Evolutionary conservation across 2,329 filamentous ascomycete species (phyloP), one percentile per base, ranked within the genome.

Genomic region (Arachnopeziza araneosa): DNA sequence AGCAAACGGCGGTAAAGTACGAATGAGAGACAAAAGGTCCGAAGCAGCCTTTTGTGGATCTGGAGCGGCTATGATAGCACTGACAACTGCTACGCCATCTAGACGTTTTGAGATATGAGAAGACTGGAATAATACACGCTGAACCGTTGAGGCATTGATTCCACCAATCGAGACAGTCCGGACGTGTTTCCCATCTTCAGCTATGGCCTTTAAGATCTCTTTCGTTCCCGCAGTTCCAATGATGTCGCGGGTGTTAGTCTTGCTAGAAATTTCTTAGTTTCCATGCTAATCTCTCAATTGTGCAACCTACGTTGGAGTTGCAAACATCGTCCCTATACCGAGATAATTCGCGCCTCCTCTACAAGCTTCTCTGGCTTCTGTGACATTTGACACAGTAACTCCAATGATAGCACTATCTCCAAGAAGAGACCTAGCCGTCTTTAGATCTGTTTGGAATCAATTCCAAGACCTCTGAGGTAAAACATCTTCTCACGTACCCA

Each of bases 271-370:
- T 54, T 5, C 70, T 24, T 3, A n/a, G 19, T 10, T 54, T 61
- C 54, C 6, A 59, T 55, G 9, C 9, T 5, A 21, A 66, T n/a
- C 6, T 7, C 48, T 48, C 17, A 17, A 24, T 50, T 50, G 19
- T n/a, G 22, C 23, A 24, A 60, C 64, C 74, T 77, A 90, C 83
- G 92, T 96, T 54, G 85, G 75, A 0, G 93, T 98, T 19, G 92
- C 84, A 75, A 89, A 97, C 64, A 97, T 85, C 1, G 93, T 95
- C 24, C 95, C 93, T 54, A 98, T 86, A 21, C 93, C 95, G 4
- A 98, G 79, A 74, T 98, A 98, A 73, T 95, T 86, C 26, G 93
- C 92, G n/a, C 91, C 91, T 55, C 82, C 83, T 55, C 82, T 77
- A 60, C 89, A 88, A 0, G 93, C 93, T 58, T 75, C 78, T 54